phyloP scores from a whole-genome alignment of 2,329 filamentous ascomycete species.

The Pseudopyrenochaeta lycopersici region DNA sequence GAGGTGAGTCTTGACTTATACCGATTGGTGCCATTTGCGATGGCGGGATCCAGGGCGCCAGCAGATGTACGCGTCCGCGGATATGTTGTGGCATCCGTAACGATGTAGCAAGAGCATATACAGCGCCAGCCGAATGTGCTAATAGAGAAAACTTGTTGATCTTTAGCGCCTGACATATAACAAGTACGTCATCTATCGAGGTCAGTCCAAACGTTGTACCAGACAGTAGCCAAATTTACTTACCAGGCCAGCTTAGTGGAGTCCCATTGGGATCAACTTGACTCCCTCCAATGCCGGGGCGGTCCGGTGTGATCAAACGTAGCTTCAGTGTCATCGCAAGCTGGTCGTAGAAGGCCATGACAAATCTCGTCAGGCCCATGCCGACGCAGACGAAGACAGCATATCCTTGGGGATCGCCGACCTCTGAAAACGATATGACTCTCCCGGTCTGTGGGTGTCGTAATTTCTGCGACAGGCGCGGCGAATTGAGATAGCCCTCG shows the following conservation, averaged over 20 bases:
- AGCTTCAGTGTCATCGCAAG: conserved; percentile 87
- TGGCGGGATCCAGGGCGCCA: conserved; percentile 96
- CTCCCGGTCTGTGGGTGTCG: conserved; percentile 85
- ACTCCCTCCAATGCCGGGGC: conserved; percentile 92
- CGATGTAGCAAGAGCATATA: conserved; percentile 94
- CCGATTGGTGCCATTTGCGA: conserved; percentile 62
- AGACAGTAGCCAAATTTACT: conserved; percentile 39
- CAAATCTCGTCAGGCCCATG: conserved; percentile 95
- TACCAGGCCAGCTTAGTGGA: conserved; percentile 93
- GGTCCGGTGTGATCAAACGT: conserved; percentile 90
- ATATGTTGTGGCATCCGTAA: conserved; percentile 96
- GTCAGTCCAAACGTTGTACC: conserved; percentile 52
- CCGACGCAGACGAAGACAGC: conserved; percentile 97
- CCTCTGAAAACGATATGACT: conserved; percentile 93
- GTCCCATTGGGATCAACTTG: conserved; percentile 85
- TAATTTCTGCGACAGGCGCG: conserved; percentile 87
- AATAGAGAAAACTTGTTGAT: conserved; percentile 97
- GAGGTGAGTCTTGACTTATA: conserved; percentile 76
- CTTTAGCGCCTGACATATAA: conserved; percentile 89
- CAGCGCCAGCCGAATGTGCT: conserved; percentile 96
- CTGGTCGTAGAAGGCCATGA: conserved; percentile 97
- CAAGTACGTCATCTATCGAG: conserved; percentile 77
- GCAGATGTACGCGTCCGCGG: conserved; percentile 88
- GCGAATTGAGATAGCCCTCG: conserved; percentile 81
- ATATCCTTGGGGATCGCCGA: conserved; percentile 89